A percentile compares a stretch with the other conserved stretches of the same genome.
phyloP scores from a whole-genome alignment of 345 rosid species.

The Reutealis trisperma region DNA sequence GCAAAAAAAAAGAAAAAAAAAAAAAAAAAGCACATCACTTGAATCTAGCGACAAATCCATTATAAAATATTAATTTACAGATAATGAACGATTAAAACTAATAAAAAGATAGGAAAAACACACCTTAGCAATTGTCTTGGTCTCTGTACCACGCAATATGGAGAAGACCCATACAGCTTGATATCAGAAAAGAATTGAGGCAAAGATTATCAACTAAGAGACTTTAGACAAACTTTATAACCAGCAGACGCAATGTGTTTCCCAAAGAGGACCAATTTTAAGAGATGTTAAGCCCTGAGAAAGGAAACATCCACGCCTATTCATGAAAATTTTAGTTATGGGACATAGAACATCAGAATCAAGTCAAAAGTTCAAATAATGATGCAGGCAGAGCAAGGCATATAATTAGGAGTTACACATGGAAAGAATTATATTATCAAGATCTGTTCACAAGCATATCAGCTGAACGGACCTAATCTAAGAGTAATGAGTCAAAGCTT shows the following conservation, averaged over 20 bases:
- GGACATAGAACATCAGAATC: not conserved
- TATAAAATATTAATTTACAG: no score
- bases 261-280: not conserved
- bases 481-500: constrained; percentile 18
- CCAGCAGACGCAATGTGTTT: not conserved
- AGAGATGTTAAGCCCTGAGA: not conserved
- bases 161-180: no score
- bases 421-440: not conserved
- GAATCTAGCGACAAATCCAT: not conserved
- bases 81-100: not conserved
- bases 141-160: not conserved
- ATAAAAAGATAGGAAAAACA: constrained; percentile 6
- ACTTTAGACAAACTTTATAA: not conserved
- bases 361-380: constrained; percentile 19
- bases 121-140: constrained; percentile 23
- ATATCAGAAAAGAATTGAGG: constrained; percentile 5
- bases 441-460: not conserved
- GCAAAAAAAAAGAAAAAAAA: not conserved
- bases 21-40: not conserved
- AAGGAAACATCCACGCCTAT: not conserved
- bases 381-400: constrained; percentile 19
- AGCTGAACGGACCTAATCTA: constrained; percentile 3
- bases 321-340: not conserved
- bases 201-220: constrained; percentile 1
- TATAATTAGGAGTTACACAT: constrained; percentile 14